Percentiles rank a stretch among this genome's conserved stretches.
Conservation (phyloP, 768 basidiomycete genomes). For the Pleurotus tuber-regium region DNA sequence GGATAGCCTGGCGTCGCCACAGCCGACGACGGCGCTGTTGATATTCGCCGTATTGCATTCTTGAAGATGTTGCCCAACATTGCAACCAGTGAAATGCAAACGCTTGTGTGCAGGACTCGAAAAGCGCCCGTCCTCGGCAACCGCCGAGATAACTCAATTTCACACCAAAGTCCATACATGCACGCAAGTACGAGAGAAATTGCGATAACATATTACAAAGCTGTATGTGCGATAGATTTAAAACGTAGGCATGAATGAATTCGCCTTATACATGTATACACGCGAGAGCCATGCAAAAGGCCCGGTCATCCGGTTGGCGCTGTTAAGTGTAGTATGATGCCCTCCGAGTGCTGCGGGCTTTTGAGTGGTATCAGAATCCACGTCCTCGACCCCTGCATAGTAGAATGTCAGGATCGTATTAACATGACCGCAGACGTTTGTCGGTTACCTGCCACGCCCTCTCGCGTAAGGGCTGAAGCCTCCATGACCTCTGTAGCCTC, state of each 20-base stretch:
- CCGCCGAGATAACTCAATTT: not conserved
- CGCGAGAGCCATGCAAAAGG: too few species aligned
- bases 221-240: not conserved
- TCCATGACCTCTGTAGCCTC: slow-evolving; percentile 44
- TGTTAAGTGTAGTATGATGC: not conserved
- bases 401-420: slow-evolving; percentile 9
- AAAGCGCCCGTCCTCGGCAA: slow-evolving; percentile 2
- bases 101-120: not conserved
- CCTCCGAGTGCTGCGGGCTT: slow-evolving; percentile 4
- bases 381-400: slow-evolving; percentile 66
- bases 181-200: not conserved
- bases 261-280: not conserved
- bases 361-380: slow-evolving; percentile 47
- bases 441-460: slow-evolving; percentile 70
- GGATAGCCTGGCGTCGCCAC: slow-evolving; percentile 47
- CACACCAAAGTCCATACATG: not conserved
- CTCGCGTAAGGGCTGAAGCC: slow-evolving; percentile 65
- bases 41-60: slow-evolving; percentile 38
- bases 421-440: not conserved
- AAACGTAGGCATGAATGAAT: not conserved
- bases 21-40: slow-evolving; percentile 35
- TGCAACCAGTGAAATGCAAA: not conserved
- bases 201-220: slow-evolving; percentile 7
- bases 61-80: slow-evolving; percentile 39
- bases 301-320: too few species aligned